Evolutionary conservation across 306 rosid genomes (phyloP).

Genomic region (Mimosa pudica): DNA sequence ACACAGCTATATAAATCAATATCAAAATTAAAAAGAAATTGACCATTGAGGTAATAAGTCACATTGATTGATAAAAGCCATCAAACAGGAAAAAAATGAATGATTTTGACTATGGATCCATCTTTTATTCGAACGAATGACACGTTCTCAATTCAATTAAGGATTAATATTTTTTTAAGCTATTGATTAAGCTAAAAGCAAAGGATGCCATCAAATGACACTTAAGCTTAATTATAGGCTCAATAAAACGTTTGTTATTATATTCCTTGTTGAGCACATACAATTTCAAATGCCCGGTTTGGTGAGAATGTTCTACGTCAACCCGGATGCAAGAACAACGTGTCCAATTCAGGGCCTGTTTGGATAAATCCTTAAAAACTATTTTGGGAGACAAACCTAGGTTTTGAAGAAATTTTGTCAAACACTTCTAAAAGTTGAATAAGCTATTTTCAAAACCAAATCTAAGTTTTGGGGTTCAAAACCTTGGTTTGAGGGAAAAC

Average conservation of each 20-base stretch:
- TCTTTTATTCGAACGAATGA: neutral
- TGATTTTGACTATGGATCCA: neutral
- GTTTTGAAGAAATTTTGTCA: no score
- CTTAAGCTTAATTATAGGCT: neutral
- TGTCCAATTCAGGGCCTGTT: no score
- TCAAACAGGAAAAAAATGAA: neutral
- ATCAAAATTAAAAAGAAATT: neutral
- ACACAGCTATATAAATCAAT: neutral
- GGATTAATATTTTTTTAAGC: neutral
- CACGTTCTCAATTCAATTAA: neutral
- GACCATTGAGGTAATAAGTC: conserved; percentile 34
- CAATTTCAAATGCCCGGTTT: no score
- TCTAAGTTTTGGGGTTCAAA: no score
- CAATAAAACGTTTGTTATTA: neutral
- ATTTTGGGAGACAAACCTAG: no score
- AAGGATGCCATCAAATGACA: neutral
- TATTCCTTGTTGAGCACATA: no score
- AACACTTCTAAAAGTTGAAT: no score
- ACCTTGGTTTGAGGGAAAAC: no score
- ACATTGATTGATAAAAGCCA: conserved; percentile 28
- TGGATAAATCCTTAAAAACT: no score
- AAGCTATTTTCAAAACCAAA: no score
- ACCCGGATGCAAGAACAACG: no score
- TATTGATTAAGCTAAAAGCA: neutral
- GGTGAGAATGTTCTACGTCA: no score